These are phyloP conservation scores for Salix purpurea DNA, from an alignment of 345 rosid species.

Conservation along the genomic window DNA sequence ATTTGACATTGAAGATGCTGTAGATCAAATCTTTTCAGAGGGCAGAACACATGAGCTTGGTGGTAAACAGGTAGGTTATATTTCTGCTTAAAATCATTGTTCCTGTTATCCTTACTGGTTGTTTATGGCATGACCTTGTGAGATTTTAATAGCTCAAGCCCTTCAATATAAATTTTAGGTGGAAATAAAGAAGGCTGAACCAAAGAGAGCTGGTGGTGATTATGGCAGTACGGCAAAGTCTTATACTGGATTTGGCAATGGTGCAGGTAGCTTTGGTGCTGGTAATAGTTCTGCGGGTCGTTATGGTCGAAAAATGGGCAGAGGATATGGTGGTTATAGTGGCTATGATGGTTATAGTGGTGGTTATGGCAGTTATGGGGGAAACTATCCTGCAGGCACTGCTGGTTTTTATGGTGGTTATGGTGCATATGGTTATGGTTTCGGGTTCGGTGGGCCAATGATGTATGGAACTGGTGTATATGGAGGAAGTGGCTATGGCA, in stretches of 20 bases:
- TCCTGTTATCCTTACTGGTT: background rate
- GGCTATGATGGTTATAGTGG: conserved; percentile 36
- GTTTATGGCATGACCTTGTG: background rate
- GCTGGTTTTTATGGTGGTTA: conserved; percentile 43
- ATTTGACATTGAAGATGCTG: conserved; percentile 30
- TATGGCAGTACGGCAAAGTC: conserved; percentile 15
- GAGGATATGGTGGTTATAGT: conserved; percentile 22
- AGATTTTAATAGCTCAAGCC: background rate
- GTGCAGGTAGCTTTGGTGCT: conserved; percentile 7
- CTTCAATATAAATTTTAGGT: conserved; percentile 14
- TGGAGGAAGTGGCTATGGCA: conserved; percentile 17
- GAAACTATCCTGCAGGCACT: conserved; percentile 33
- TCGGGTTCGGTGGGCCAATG: conserved; percentile 40
- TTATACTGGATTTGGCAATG: conserved; percentile 14
- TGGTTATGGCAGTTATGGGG: conserved; percentile 37
- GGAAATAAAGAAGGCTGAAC: conserved; percentile 32
- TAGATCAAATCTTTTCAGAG: conserved; percentile 22
- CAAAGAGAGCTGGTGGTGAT: conserved; percentile 17
- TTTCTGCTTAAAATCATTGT: background rate
- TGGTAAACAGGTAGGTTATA: conserved; percentile 21
- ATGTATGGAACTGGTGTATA: conserved; percentile 30
- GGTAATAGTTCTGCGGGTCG: conserved; percentile 4
- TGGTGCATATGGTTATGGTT: conserved; percentile 47
- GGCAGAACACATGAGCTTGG: conserved; percentile 25
- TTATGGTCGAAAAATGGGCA: conserved; percentile 19